phyloP scores from a whole-genome alignment of 495 filamentous ascomycete genomes.

The Oidiodendron maius region DNA sequence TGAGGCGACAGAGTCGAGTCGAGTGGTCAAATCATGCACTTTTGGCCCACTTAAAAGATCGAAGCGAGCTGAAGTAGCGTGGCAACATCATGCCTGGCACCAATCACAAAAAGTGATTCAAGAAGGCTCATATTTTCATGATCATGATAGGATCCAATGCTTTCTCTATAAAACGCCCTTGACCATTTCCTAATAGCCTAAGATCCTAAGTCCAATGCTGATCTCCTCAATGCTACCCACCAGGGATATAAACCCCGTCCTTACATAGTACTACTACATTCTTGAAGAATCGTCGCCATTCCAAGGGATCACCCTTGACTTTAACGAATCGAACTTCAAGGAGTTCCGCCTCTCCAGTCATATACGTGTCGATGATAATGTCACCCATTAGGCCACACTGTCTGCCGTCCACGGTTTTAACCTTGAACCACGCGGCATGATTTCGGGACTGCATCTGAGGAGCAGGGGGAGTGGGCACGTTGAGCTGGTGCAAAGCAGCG shows the following conservation, averaged over 20 bases:
- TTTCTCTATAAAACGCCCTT: too few species aligned
- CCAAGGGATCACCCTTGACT: conserved; percentile 88
- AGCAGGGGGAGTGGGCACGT: conserved; percentile 60
- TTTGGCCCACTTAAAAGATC: too few species aligned
- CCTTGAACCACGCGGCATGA: conserved; percentile 52
- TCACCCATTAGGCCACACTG: conserved; percentile 78
- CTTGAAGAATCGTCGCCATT: conserved; percentile 98
- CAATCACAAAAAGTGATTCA: too few species aligned
- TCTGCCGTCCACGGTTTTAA: conserved; percentile 73
- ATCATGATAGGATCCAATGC: too few species aligned
- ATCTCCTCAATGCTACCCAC: conserved; percentile 9
- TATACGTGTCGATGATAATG: conserved; percentile 69
- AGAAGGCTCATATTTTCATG: too few species aligned
- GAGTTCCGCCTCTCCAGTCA: conserved; percentile 43
- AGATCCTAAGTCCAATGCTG: too few species aligned
- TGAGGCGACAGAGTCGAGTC: too few species aligned
- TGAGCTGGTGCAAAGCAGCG: conserved; percentile 77
- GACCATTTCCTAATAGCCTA: too few species aligned
- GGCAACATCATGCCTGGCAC: too few species aligned
- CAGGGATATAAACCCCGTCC: conserved; percentile 57
- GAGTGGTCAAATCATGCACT: too few species aligned
- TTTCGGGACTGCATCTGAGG: conserved; percentile 29
- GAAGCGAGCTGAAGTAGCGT: too few species aligned
- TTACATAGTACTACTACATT: conserved; percentile 77
- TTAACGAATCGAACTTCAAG: conserved; percentile 91